Conservation (phyloP, 495 filamentous ascomycete species). For the Penicillium canariense region DNA sequence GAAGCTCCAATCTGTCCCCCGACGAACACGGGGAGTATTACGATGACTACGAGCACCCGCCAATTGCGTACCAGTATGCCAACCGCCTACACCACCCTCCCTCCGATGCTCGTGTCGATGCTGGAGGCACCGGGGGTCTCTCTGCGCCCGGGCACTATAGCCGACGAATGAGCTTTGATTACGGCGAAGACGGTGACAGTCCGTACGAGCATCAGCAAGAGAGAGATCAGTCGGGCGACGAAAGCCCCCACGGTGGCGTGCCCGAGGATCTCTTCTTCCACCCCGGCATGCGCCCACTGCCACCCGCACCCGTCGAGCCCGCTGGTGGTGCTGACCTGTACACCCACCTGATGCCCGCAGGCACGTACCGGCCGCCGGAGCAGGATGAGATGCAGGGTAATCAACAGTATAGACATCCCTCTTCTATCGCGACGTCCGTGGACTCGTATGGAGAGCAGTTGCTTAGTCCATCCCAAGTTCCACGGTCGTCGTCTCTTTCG, state of each 20-base stretch:
- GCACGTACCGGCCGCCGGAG: conserved; percentile 51
- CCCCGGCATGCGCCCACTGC: conserved; percentile 77
- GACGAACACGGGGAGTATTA: conserved; percentile 33
- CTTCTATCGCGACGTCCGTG: conserved; percentile 40
- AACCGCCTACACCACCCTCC: conserved; percentile 61
- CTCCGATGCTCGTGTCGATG: conserved; percentile 64
- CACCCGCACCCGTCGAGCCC: conserved; percentile 66
- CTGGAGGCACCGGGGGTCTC: conserved; percentile 80
- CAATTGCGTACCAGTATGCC: conserved; percentile 49
- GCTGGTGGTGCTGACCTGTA: conserved; percentile 43
- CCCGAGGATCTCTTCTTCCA: conserved; percentile 93
- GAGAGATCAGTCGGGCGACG: conserved; percentile 51
- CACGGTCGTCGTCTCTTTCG: conserved; percentile 81
- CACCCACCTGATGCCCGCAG: conserved; percentile 54
- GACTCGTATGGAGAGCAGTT: conserved; percentile 47
- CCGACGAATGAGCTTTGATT: conserved; percentile 83
- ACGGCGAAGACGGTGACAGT: conserved; percentile 71
- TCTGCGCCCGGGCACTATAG: conserved; percentile 64
- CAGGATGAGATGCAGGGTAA: conserved; percentile 32
- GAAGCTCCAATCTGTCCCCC: conserved; percentile 37
- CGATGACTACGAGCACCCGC: conserved; percentile 44
- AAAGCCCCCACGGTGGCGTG: conserved; percentile 57
- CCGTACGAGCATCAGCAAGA: conserved; percentile 49
- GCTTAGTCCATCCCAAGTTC: conserved; percentile 57
- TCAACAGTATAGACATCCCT: conserved; percentile 43